Evolutionary conservation across 129 eudicot species (phyloP).

Genomic region (Dittrichia graveolens): DNA sequence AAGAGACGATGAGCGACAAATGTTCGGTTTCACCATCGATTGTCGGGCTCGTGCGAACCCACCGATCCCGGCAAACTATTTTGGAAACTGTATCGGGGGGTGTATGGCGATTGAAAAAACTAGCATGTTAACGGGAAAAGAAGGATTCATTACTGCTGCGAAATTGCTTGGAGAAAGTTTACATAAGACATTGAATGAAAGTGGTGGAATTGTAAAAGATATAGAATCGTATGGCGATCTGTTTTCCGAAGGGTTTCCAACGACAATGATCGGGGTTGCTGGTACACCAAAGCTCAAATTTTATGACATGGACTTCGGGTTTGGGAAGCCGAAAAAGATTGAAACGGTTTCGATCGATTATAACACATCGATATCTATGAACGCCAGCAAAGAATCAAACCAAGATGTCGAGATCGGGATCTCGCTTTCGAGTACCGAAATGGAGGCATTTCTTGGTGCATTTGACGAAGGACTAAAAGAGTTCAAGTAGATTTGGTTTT

Average conservation of each 20-base stretch:
- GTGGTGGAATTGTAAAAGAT: not conserved
- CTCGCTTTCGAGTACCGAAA: constrained; percentile 20
- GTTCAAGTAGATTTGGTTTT: not conserved
- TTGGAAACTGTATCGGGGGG: constrained; percentile 14
- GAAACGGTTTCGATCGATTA: constrained; percentile 10
- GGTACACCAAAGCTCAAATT: constrained; percentile 14
- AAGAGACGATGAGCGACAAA: constrained; percentile 5
- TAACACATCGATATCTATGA: not conserved
- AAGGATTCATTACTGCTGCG: constrained; percentile 11
- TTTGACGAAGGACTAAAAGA: constrained; percentile 20
- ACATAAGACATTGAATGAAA: constrained; percentile 7
- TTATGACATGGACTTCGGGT: constrained; percentile 21
- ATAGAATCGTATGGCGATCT: not conserved
- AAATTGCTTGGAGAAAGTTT: constrained; percentile 17
- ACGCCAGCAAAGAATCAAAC: not conserved
- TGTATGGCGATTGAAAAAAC: not conserved
- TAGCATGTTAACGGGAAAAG: not conserved
- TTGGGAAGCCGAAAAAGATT: constrained; percentile 14
- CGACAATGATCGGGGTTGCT: constrained; percentile 1
- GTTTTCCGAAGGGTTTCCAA: not conserved
- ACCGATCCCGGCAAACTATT: constrained; percentile 15
- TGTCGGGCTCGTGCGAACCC: constrained; percentile 21
- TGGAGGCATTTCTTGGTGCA: constrained; percentile 34
- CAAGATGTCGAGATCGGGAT: constrained; percentile 37
- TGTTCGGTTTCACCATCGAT: constrained; percentile 11